Evolutionary conservation across 192 early-diverging fungal genomes (phyloP).

Genomic region (Thamnidium elegans): DNA sequence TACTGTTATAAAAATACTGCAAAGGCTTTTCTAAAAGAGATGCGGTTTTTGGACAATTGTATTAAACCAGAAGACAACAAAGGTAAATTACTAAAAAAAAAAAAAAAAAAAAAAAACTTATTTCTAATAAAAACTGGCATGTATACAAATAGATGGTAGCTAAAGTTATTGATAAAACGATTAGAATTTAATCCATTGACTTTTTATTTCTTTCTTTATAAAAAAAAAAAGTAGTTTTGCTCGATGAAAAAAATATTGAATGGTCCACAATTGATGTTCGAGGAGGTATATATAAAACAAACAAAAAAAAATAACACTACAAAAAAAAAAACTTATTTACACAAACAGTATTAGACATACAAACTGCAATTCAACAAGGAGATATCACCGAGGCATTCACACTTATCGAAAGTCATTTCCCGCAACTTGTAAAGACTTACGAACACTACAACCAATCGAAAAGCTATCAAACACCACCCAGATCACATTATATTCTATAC

Average conservation of each 20-base stretch:
- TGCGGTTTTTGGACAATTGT: not conserved
- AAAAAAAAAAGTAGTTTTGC: too few relatives aligned
- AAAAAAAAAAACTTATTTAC: not conserved
- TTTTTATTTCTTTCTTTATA: too few relatives aligned
- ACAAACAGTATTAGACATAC: not conserved
- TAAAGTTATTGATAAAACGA: not conserved
- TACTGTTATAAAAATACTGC: slow-evolving; percentile 21
- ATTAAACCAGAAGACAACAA: not conserved
- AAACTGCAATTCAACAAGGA: slow-evolving; percentile 1
- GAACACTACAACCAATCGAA: too few relatives aligned
- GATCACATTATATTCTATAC: not conserved
- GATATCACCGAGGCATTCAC: not conserved
- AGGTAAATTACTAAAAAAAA: too few relatives aligned
- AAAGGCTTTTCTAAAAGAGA: slow-evolving; percentile 11
- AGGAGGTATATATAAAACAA: not conserved
- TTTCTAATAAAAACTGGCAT: too few relatives aligned
- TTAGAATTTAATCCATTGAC: not conserved
- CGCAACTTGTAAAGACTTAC: not conserved
- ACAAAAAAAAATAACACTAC: not conserved
- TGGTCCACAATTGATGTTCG: slow-evolving; percentile 8
- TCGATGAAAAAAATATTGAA: not conserved
- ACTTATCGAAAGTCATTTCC: slow-evolving; percentile 1
- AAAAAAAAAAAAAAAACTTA: not conserved
- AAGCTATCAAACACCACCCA: not conserved
- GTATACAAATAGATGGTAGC: too few relatives aligned